Evolutionary conservation across 805 yeast species (phyloP).

Genomic region (Yamadazyma philogaea): DNA sequence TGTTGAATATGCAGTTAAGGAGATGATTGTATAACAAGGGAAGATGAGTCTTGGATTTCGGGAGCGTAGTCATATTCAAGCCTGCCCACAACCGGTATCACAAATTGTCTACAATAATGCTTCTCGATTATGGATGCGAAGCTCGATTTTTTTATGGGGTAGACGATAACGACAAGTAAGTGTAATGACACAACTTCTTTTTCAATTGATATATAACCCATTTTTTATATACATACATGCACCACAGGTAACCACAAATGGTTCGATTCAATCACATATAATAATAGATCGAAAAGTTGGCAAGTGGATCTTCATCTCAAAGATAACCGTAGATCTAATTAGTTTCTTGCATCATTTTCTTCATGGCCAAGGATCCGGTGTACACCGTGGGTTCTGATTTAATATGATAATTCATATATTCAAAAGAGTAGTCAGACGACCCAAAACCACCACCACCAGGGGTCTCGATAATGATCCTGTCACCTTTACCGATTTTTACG

Average conservation of each 20-base stretch:
- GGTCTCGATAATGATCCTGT: slow-evolving; percentile 36
- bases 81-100: not conserved
- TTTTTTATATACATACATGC: too few species aligned
- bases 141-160: not conserved
- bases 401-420: slow-evolving; percentile 21
- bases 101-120: not conserved
- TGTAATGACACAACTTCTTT: too few species aligned
- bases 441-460: slow-evolving; percentile 50
- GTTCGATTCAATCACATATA: too few species aligned
- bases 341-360: slow-evolving; percentile 33
- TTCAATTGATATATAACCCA: not conserved
- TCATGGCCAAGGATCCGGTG: slow-evolving; percentile 38
- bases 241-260: too few species aligned
- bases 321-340: slow-evolving; percentile 24
- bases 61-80: slow-evolving; percentile 6
- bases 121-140: slow-evolving; percentile 2
- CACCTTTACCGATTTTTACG: slow-evolving; percentile 34
- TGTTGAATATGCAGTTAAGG: slow-evolving; percentile 63
- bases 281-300: too few species aligned
- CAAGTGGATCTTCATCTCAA: too few species aligned
- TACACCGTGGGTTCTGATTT: slow-evolving; percentile 17
- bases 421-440: slow-evolving; percentile 6
- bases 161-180: not conserved
- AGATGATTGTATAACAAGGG: slow-evolving; percentile 62
- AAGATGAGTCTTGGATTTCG: slow-evolving; percentile 30